Evolutionary conservation across 257 asterid genomes (phyloP), one percentile per base, ranked within the genome.

Genomic region (Nicotiana tomentosiformis): DNA sequence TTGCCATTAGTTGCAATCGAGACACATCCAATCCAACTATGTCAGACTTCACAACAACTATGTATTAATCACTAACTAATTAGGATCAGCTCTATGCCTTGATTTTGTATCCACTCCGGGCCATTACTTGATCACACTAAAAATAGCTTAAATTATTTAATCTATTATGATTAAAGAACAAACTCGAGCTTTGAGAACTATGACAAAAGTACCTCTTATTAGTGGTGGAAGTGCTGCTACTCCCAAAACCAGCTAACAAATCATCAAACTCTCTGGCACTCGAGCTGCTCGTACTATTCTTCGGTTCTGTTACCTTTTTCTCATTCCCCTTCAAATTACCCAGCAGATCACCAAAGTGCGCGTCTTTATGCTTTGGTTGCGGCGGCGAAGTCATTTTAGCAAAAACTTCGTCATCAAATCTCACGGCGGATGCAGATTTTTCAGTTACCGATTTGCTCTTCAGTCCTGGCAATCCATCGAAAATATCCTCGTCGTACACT

Each of bases 401-500:
- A 81, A 94, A 96, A 74, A 88, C 92, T 15, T 94, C 89, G 4
- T 91, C 93, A 5, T 92, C 97, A 84, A 93, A 95, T 83, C 81
- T 86, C 84, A 84, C 88, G 6, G 88, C 32, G 14, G 97, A 80
- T 29, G 92, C 78, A 74, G 80, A 8, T 76, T 7, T 76, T 14
- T 49, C 46, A 16, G 64, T 58, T 57, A 85, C 86, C 15, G 94
- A 80, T 86, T 93, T 96, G 88, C 87, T 91, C 87, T 92, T 96
- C 89, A 96, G 8, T 84, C 98, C 98, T 3, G 98, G 97, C 88
- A 96, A 86, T 56, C 98, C 98, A 77, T 91, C 94, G 69, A 96
- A 96, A 64, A 96, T 91, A 88, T 96, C 99, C 46, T 96, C 99
- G 16, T 96, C 98, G 23, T 96, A 96, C 60, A 94, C 93, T 35